Evolutionary conservation across 106 monocot species (phyloP), one percentile per base, ranked within the genome.

Genomic region (Dioscorea zingiberensis): DNA sequence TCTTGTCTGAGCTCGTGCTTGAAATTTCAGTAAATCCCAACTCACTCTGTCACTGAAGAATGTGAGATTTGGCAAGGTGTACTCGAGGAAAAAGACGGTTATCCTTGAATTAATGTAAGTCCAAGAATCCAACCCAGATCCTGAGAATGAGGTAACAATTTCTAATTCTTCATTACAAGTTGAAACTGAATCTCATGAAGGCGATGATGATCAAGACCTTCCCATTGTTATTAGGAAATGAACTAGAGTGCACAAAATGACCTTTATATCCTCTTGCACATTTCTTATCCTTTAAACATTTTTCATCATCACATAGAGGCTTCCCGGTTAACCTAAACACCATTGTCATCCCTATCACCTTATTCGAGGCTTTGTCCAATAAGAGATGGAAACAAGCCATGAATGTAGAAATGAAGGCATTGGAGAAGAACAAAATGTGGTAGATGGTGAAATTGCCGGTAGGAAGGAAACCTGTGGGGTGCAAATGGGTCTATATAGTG

Each of bases 221-320:
- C 60, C 64, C 4, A 75, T 68, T 61, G 48, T 60, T 45, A 21
- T 75, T 45, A 61, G 60, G 11, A 68, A 68, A 54, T 28, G 32
- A 49, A 67, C 26, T 10, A 48, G 32, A 22, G 47, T 47, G n/a
- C 11, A 59, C 47, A 3, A 51, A 53, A 54, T 5, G 26, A 28
- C 17, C 25, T 22, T 26, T 46, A n/a, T 59, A 74, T 21, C 64
- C 17, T 48, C 22, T 67, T 21, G n/a, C 25, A 2, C 16, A 47
- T 16, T 48, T 47, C 21, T 7, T 60, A 1, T 45, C 47, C 49
- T n/a, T n/a, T n/a, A n/a, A n/a, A n/a, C n/a, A n/a, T n/a, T n/a
- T n/a, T n/a, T n/a, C n/a, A n/a, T n/a, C n/a, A n/a, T n/a, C n/a
- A n/a, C n/a, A n/a, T n/a, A n/a, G n/a, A n/a, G n/a, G n/a, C n/a